Evolutionary conservation across 129 eudicot genomes (phyloP), one percentile per base, ranked within the genome.

Genomic region (Calendula officinalis): DNA sequence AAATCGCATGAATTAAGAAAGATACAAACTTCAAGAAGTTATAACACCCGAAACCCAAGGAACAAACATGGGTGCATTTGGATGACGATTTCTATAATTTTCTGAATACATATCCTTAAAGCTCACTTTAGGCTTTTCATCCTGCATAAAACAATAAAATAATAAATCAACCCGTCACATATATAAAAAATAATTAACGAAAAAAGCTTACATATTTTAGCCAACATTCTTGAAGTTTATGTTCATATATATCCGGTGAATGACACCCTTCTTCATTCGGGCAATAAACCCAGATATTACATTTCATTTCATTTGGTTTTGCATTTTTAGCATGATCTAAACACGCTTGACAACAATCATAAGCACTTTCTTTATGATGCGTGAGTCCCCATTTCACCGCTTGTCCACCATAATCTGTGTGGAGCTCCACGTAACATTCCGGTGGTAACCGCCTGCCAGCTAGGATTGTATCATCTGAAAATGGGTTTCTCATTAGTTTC

Each of bases 311-410:
- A 37, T 75, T 82, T n/a, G 85, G 88, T 70, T 70, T 83, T 22
- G 97, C 88, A 46, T 72, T 70, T 68, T 49, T 83, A 6, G 97
- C 97, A 27, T 89, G 97, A 71, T 86, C 84, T 44, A 89, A 69
- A 66, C 97, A 89, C 48, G 97, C 88, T 82, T 81, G 83, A 51
- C 97, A 89, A 75, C 97, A 89, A 2, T 89, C 97, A 36, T 84
- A 87, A n/a, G 97, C 95, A 44, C 95, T 81, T 59, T 89, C 95
- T 79, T 83, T 83, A 62, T 70, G 97, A 74, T 89, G 91, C 15
- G 88, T 89, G 30, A 86, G 91, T 54, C 97, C 97, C 97, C 97
- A 89, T 75, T 66, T 79, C 32, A 89, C 95, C 32, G 97, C 97
- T 57, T 64, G 77, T 56, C 97, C 97, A 50, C 59, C 91, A 45